A percentile compares a stretch with the other conserved stretches of the same genome.
phyloP scores from a whole-genome alignment of 2,329 filamentous ascomycete genomes.

The Trichoderma sp. region DNA sequence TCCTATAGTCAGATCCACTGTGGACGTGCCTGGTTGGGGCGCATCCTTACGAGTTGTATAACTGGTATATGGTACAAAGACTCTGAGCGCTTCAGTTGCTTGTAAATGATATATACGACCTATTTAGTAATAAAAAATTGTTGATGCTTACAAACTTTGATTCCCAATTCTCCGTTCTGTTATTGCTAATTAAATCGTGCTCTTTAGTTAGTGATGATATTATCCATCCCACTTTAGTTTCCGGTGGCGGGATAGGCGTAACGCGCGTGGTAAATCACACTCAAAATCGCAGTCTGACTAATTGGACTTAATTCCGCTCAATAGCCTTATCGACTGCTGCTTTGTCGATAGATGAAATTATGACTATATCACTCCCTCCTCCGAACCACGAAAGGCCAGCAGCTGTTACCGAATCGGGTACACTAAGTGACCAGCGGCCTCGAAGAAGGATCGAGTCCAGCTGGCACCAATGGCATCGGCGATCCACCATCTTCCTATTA shows the following conservation, averaged over 20 bases:
- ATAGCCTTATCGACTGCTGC: neutral
- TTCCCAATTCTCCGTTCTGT: neutral
- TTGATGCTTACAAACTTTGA: neutral
- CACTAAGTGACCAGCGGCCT: neutral
- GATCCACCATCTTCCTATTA: no score
- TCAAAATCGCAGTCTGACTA: neutral
- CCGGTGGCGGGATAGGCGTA: neutral
- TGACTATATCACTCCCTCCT: neutral
- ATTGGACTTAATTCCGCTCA: neutral
- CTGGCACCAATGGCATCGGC: neutral
- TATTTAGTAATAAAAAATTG: neutral
- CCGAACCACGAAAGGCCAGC: neutral
- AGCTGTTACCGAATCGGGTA: neutral
- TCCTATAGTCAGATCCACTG: neutral
- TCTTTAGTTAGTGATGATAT: neutral
- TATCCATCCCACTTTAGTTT: conserved; percentile 7
- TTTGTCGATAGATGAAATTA: neutral
- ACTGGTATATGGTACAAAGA: neutral
- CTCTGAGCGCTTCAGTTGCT: neutral
- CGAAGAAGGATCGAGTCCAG: neutral
- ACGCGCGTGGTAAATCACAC: neutral
- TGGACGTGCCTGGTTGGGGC: neutral
- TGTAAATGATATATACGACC: neutral
- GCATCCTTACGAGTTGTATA: neutral
- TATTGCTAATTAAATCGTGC: neutral